Percentiles rank a stretch among this genome's conserved stretches.
Evolutionary conservation across 192 early-diverging fungal species (phyloP).

Genomic region (Backusella parvicylindrica): DNA sequence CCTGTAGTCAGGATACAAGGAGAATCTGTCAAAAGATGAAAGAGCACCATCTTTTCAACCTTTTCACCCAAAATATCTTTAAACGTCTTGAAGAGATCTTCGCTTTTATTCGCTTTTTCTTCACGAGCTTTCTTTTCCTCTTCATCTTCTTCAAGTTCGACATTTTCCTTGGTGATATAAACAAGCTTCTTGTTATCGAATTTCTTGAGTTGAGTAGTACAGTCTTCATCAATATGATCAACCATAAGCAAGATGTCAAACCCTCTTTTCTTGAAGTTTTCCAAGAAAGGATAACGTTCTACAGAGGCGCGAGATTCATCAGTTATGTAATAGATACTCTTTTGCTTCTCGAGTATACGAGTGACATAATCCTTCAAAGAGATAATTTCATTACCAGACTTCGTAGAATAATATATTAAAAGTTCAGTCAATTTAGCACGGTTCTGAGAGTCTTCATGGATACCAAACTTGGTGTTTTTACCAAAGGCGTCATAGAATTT

Average conservation of each 20-base stretch:
- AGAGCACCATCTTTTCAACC: constrained; percentile 83
- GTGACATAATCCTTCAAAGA: constrained; percentile 99
- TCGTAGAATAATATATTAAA: constrained; percentile 97
- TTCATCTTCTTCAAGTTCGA: constrained; percentile 98
- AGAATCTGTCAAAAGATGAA: constrained; percentile 94
- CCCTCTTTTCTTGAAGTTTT: constrained; percentile 98
- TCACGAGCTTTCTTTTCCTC: constrained; percentile 96
- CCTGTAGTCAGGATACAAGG: constrained; percentile 98
- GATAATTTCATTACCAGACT: constrained; percentile 95
- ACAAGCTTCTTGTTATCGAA: constrained; percentile 99
- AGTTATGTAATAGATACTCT: constrained; percentile 99
- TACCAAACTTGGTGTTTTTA: constrained; percentile 99
- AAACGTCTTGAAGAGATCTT: constrained; percentile 85
- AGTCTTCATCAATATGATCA: constrained; percentile 99
- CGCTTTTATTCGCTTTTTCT: constrained; percentile 86
- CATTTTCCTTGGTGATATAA: constrained; percentile 96
- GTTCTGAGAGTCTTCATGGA: constrained; percentile 98
- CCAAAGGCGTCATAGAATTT: constrained; percentile 99
- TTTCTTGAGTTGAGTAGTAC: constrained; percentile 97
- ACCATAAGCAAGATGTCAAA: constrained; percentile 98
- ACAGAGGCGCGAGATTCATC: constrained; percentile 90
- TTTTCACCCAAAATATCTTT: constrained; percentile 99
- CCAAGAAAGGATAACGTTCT: constrained; percentile 96
- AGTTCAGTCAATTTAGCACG: constrained; percentile 94
- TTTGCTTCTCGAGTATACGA: constrained; percentile 99